Base-by-base conservation (phyloP, 2,329 filamentous ascomycete species). In the Chrysosporium queenslandicum region DNA sequence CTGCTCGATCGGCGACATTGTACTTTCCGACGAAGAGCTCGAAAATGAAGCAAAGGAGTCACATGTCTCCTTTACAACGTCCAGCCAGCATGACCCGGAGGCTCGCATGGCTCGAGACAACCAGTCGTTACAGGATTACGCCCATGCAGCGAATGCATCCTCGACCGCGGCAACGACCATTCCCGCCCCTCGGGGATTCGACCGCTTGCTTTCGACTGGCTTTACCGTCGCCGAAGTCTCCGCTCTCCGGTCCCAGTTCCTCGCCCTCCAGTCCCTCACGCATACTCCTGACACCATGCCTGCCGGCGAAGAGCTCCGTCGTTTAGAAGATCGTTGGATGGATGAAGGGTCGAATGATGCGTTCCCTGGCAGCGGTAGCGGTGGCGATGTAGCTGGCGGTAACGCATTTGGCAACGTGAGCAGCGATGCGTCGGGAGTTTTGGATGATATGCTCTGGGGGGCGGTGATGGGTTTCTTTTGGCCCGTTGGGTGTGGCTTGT, bases 381-480 rank as follows among this genome's bases (percentile, higher is more conserved):
- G 66, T 9, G 63, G 61, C 52, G 66, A 61, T 2, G 65, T 69
- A 2, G 53, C 64, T 62, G 47, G 66, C 76, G 42, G 74, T 76
- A 14, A 29, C 23, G 52, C 47, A n/a, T 61, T 68, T 52, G 66
- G 67, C 6, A 50, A 54, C 45, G 39, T 45, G 25, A 53, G 48
- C 20, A 50, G 41, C 36, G 53, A 50, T 12, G 43, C n/a, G 63
- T 47, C 57, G 60, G 43, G 82, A 79, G 77, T 86, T 9, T 72
- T 95, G 41, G 91, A 97, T 63, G 84, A 94, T 62, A 80, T 96
- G 73, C 76, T 97, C 54, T 86, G 84, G 70, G 92, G 90, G 3
- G 87, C 92, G 67, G 73, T 94, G 54, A 86, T 92, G 62, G 92
- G 92, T 0, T 98, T 97, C 74, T 86, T 98, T 66, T 97, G 91